Base-by-base conservation (phyloP, 345 rosid genomes). In the Salix udensis region DNA sequence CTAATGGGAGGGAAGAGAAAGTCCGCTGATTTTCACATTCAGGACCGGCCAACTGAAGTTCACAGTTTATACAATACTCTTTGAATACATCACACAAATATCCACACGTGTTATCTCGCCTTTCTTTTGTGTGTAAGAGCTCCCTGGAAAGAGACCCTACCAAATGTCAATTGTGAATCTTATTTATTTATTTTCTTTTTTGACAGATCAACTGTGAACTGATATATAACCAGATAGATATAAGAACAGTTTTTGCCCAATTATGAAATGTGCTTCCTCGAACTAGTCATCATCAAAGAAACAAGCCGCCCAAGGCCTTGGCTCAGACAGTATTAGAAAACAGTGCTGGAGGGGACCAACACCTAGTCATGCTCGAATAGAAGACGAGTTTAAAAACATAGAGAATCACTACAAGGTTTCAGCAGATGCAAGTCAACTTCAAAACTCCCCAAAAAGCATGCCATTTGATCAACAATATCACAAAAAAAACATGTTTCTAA, bases 31-130 rank as follows among this genome's bases (percentile, higher is more conserved):
- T 77, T 34, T 77, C 81, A 23, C 71, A 81, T 60, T 77, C 81
- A 19, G 81, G 81, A 52, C 81, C 81, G 18, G 78, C 84, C 76
- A 81, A 37, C 6, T 81, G 81, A 77, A 81, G 81, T 42, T 77
- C 84, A 21, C 84, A 81, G 55, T 73, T 74, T 60, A 81, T 76
- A 66, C 84, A 81, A 40, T 42, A 40, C 34, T 77, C 71, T 62
- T 31, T 28, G 40, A 81, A 77, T 65, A 77, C 64, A 23, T 70
- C 19, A 64, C 55, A 60, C 73, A 81, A 30, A 70, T 71, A 76
- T 55, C 46, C 44, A 31, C 84, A 77, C 1, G 84, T 77, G 24
- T 77, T 76, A 24, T 60, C 76, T 26, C 71, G 76, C 78, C 84
- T 70, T 64, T 71, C 48, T 75, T 77, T 76, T 14, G 79, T 77